Conservation (phyloP, 129 eudicot genomes). For the Flaveria brownii region DNA sequence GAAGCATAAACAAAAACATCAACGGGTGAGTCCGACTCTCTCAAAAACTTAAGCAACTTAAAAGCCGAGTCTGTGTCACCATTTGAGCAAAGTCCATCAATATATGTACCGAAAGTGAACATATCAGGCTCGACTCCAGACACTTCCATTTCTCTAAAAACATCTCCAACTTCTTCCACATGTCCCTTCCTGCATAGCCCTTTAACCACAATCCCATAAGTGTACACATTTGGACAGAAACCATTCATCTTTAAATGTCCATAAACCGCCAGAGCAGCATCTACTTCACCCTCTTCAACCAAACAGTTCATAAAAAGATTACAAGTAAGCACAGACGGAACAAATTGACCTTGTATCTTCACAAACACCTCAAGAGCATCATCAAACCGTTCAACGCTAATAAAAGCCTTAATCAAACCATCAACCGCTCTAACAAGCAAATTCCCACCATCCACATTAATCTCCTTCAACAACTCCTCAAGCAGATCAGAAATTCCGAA, state of each 20-base stretch:
- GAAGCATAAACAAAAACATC: slow-evolving; percentile 51
- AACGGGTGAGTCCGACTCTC: slow-evolving; percentile 21
- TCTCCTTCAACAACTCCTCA: slow-evolving; percentile 46
- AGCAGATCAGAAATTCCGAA: slow-evolving; percentile 57
- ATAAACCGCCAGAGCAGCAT: slow-evolving; percentile 45
- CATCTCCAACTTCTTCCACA: slow-evolving; percentile 45
- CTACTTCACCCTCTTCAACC: slow-evolving; percentile 49
- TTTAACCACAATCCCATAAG: slow-evolving; percentile 65
- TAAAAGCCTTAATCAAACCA: slow-evolving; percentile 59
- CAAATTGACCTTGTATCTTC: slow-evolving; percentile 37
- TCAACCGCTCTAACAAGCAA: slow-evolving; percentile 51
- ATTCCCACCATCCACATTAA: slow-evolving; percentile 37
- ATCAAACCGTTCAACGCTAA: slow-evolving; percentile 41
- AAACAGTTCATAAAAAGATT: slow-evolving; percentile 59
- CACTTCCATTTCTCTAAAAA: slow-evolving; percentile 53
- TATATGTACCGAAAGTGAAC: slow-evolving; percentile 44
- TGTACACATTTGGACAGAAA: slow-evolving; percentile 59
- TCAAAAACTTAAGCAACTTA: slow-evolving; percentile 38
- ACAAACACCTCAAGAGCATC: slow-evolving; percentile 50
- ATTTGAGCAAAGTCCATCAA: slow-evolving; percentile 63
- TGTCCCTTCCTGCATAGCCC: slow-evolving; percentile 53
- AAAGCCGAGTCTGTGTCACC: slow-evolving; percentile 48
- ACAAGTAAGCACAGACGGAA: slow-evolving; percentile 47
- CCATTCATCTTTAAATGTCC: slow-evolving; percentile 50
- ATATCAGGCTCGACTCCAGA: slow-evolving; percentile 50